Evolutionary conservation across 2,329 filamentous ascomycete genomes (phyloP).

Genomic region (Ilyonectria mors-panacis): DNA sequence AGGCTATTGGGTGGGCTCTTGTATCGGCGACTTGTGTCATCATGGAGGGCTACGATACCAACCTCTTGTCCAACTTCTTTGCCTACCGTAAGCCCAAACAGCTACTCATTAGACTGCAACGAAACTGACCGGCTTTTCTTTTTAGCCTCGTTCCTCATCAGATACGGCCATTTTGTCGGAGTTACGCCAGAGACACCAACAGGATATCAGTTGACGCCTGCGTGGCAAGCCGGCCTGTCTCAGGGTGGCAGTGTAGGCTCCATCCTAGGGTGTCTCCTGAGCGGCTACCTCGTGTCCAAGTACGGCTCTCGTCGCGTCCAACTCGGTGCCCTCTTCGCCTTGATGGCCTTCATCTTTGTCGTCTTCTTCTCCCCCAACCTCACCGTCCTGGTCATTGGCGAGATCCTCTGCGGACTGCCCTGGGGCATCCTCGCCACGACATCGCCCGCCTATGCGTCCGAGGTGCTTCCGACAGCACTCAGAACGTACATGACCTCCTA

Average conservation of each 20-base stretch:
- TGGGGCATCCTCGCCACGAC: slow-evolving; percentile 63
- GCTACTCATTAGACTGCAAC: neutral
- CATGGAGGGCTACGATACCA: slow-evolving; percentile 60
- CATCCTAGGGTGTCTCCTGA: slow-evolving; percentile 63
- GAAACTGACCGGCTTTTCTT: neutral
- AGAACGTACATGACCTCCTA: slow-evolving; percentile 61
- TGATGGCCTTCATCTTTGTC: slow-evolving; percentile 62
- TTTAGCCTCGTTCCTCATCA: neutral
- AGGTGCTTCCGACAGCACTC: slow-evolving; percentile 56
- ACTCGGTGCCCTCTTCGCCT: slow-evolving; percentile 56
- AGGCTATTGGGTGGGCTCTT: slow-evolving; percentile 55
- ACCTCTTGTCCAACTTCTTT: slow-evolving; percentile 54
- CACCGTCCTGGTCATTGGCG: slow-evolving; percentile 56
- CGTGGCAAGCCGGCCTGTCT: slow-evolving; percentile 62
- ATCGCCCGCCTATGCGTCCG: slow-evolving; percentile 63
- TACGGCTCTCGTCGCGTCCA: slow-evolving; percentile 61
- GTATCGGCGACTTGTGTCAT: slow-evolving; percentile 55
- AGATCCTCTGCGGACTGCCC: slow-evolving; percentile 62
- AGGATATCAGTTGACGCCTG: slow-evolving; percentile 27
- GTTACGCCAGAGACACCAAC: neutral
- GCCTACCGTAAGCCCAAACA: slow-evolving; percentile 45
- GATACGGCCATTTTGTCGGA: neutral
- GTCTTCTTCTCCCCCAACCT: slow-evolving; percentile 61
- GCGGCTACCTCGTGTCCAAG: slow-evolving; percentile 61
- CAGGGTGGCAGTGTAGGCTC: slow-evolving; percentile 57